Base-by-base conservation (phyloP, 2,329 filamentous ascomycete species). In the Fusarium gaditjirri region DNA sequence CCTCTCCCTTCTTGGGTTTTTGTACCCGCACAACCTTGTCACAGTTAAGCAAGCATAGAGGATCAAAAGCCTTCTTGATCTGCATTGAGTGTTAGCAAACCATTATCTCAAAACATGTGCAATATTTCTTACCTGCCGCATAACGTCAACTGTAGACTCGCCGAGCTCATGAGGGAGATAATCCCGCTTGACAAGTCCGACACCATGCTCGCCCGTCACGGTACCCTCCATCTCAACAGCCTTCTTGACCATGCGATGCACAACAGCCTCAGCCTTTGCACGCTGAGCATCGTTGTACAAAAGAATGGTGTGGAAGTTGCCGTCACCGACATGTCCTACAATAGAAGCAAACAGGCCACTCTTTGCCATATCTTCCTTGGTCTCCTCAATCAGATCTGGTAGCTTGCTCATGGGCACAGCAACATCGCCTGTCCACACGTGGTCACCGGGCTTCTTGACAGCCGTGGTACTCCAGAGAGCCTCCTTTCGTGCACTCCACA, bases 221-320 rank as follows among this genome's bases (percentile, higher is more conserved):
- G 94, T 96, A 13, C 94, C 94, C 81, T 96, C 93, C 84, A 94
- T 88, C 83, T 94, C 92, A 53, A 97, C 90, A 1, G 94, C 94
- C 68, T 92, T 87, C 86, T 95, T 94, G 61, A 95, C 93, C 94
- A 96, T 96, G 64, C 90, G 87, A 79, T 95, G 92, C 31, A 96
- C 92, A 31, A 95, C 84, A 43, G 87, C 86, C 77, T 94, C 92
- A 5, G 92, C 92, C 60, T 88, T 86, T 64, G 85, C 82, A 72
- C 91, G 87, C 80, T 95, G 90, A 27, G 86, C 83, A n/a, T 93
- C 88, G 63, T 90, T 92, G 77, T 88, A 90, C 12, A 89, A 78
- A 23, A 90, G 78, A 56, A 90, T 89, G 11, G 87, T 83, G 80
- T 95, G 93, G 78, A 95, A 95, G 81, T 95, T 95, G 36, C 93